phyloP scores from a whole-genome alignment of 164 flowering plant species.

The Chimonanthus praecox region DNA sequence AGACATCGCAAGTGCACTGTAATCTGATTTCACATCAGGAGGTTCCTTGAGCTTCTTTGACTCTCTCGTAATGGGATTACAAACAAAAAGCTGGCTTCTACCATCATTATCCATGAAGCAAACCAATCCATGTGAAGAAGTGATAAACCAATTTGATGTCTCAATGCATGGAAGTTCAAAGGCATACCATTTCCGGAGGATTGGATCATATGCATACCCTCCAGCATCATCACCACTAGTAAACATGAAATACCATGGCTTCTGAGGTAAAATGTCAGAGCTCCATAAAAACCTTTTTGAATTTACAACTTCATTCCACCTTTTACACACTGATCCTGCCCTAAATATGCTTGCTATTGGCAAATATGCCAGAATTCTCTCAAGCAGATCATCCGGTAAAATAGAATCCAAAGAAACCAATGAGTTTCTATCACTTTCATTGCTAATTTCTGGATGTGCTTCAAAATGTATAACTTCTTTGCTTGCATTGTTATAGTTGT shows the following conservation, averaged over 20 bases:
- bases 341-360: conserved; percentile 81
- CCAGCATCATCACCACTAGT: conserved; percentile 65
- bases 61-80: conserved; percentile 70
- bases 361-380: conserved; percentile 65
- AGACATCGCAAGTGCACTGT: conserved; percentile 71
- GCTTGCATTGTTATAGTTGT: conserved; percentile 3
- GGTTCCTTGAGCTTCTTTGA: conserved; percentile 51
- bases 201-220: conserved; percentile 87
- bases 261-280: conserved; percentile 41
- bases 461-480: conserved; percentile 30
- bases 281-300: conserved; percentile 76
- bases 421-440: conserved; percentile 36
- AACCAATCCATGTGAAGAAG: conserved; percentile 80
- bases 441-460: conserved; percentile 37
- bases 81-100: conserved; percentile 54
- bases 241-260: conserved; percentile 97
- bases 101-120: conserved; percentile 78
- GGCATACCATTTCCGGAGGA: conserved; percentile 69
- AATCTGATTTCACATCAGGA: conserved; percentile 64
- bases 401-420: conserved; percentile 46
- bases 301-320: conserved; percentile 73
- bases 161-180: conserved; percentile 73
- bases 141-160: conserved; percentile 54
- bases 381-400: conserved; percentile 84
- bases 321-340: conserved; percentile 81